A percentile compares a stretch with the other conserved stretches of the same genome.
Conservation (phyloP, 768 basidiomycete species). For the Candolleomyces aberdarensis region DNA sequence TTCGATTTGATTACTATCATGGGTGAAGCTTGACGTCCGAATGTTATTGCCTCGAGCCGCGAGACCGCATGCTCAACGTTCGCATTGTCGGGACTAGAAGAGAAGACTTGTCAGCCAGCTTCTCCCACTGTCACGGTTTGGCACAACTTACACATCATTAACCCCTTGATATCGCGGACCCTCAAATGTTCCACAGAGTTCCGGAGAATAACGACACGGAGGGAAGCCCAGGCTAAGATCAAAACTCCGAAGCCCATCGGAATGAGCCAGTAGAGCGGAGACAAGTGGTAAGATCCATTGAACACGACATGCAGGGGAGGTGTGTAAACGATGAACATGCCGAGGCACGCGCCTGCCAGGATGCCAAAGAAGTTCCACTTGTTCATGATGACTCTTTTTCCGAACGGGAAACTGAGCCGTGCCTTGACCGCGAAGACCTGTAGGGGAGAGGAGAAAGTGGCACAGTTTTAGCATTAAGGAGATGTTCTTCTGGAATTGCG, state of each 20-base stretch:
- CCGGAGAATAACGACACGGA: slow-evolving; percentile 55
- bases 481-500: background rate
- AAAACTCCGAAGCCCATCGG: slow-evolving; percentile 57
- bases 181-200: slow-evolving; percentile 51
- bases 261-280: slow-evolving; percentile 68
- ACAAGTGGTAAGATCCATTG: slow-evolving; percentile 54
- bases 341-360: slow-evolving; percentile 55
- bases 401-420: slow-evolving; percentile 62
- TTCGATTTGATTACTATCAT: background rate
- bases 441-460: background rate
- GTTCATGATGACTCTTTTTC: slow-evolving; percentile 51
- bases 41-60: slow-evolving; percentile 20
- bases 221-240: slow-evolving; percentile 53
- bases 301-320: slow-evolving; percentile 70
- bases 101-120: slow-evolving; percentile 11
- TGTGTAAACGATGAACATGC: slow-evolving; percentile 67
- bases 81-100: slow-evolving; percentile 58
- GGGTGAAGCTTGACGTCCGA: background rate
- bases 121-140: background rate
- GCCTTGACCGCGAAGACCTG: slow-evolving; percentile 70
- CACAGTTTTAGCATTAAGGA: background rate
- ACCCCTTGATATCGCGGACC: slow-evolving; percentile 63
- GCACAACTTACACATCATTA: slow-evolving; percentile 64
- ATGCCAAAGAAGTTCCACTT: slow-evolving; percentile 65
- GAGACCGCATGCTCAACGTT: slow-evolving; percentile 58